Conservation (phyloP, 108 stramenopile genomes). For the Schizochytrium sp. region DNA sequence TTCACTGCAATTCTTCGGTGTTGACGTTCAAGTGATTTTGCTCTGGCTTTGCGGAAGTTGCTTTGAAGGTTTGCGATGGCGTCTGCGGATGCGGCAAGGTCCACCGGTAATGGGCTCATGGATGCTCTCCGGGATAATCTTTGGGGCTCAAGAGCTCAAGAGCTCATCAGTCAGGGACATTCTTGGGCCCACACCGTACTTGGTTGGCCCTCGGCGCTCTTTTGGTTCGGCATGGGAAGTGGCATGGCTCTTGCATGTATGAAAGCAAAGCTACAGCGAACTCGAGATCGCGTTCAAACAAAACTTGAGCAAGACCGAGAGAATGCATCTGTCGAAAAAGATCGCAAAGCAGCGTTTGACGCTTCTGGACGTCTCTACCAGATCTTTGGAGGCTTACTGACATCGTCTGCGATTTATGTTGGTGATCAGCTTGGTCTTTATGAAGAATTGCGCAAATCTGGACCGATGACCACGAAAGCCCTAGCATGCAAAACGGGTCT, state of each 20-base stretch:
- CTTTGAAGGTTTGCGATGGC: no score
- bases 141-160: no score
- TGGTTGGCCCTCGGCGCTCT: neutral
- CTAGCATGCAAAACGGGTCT: constrained; percentile 41
- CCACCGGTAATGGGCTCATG: no score
- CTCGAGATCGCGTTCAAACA: neutral
- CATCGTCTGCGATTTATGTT: constrained; percentile 24
- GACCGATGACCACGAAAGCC: constrained; percentile 2
- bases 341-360: neutral
- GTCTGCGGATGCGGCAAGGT: no score
- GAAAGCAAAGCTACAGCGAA: neutral
- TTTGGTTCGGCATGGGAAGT: neutral
- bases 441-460: neutral
- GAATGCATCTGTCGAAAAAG: neutral
- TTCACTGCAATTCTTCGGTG: no score
- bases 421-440: constrained; percentile 35
- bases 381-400: constrained; percentile 31
- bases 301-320: neutral
- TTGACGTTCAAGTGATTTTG: no score
- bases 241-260: neutral
- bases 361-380: neutral
- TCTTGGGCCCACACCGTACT: no score
- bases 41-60: no score
- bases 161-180: no score
- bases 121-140: no score